Evolutionary conservation across 495 filamentous ascomycete species (phyloP).

Genomic region (Thozetella sp.): DNA sequence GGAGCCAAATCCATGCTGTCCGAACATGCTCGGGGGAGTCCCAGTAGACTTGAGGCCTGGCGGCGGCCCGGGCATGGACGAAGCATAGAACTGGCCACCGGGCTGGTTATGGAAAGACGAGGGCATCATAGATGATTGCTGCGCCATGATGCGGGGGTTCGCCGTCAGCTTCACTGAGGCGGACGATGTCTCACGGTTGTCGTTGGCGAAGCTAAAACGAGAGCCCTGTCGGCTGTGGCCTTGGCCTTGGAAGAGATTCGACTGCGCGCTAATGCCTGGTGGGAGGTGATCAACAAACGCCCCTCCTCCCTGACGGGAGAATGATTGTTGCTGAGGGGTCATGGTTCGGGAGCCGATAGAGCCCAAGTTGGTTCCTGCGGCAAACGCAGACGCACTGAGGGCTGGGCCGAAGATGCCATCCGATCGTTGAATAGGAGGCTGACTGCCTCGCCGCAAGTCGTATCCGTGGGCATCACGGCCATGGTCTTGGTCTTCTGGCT

Average conservation of each 20-base stretch:
- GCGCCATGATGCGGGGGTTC: slow-evolving; percentile 84
- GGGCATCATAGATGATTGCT: slow-evolving; percentile 90
- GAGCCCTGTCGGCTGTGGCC: slow-evolving; percentile 84
- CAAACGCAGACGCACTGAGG: slow-evolving; percentile 49
- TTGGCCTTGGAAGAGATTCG: slow-evolving; percentile 44
- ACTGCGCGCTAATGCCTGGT: slow-evolving; percentile 28
- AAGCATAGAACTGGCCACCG: slow-evolving; percentile 63
- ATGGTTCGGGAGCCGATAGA: slow-evolving; percentile 67
- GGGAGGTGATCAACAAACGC: slow-evolving; percentile 62
- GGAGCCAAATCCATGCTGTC: slow-evolving; percentile 69
- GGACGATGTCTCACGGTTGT: slow-evolving; percentile 56
- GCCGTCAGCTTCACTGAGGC: slow-evolving; percentile 80
- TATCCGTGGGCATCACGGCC: slow-evolving; percentile 53
- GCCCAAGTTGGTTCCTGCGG: slow-evolving; percentile 45
- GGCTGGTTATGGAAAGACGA: slow-evolving; percentile 62
- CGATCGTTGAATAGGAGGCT: slow-evolving; percentile 73
- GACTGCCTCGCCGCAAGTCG: slow-evolving; percentile 56
- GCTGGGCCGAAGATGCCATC: slow-evolving; percentile 55
- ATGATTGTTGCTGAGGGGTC: slow-evolving; percentile 83
- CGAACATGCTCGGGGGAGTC: slow-evolving; percentile 86
- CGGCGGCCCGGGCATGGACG: slow-evolving; percentile 84
- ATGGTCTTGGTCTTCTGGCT: slow-evolving; percentile 76
- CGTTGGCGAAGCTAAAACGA: slow-evolving; percentile 86
- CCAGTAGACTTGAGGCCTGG: slow-evolving; percentile 94
- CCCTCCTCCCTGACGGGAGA: slow-evolving; percentile 57